Conservation (phyloP, 495 filamentous ascomycete species). For the Podospora pseudoanserina region DNA sequence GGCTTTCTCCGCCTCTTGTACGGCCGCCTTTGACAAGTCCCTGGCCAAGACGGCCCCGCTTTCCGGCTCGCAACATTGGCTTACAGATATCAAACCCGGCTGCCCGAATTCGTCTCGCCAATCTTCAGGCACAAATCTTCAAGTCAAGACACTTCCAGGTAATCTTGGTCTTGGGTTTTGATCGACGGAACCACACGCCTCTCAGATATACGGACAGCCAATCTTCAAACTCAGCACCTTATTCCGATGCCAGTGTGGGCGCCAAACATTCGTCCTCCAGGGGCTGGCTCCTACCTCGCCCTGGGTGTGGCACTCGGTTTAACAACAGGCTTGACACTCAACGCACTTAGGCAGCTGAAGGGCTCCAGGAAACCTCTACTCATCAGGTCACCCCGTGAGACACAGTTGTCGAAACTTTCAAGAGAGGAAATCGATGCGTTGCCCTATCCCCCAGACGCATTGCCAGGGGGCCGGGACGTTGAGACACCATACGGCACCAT, state of each 20-base stretch:
- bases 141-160: not conserved
- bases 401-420: conserved; percentile 25
- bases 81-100: not conserved
- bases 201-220: not conserved
- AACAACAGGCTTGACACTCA: conserved; percentile 16
- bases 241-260: conserved; percentile 20
- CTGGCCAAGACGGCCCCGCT: conserved; percentile 17
- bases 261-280: conserved; percentile 4
- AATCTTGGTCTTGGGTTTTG: not conserved
- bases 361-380: not conserved
- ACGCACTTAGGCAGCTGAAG: conserved; percentile 6
- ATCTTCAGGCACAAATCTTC: not conserved
- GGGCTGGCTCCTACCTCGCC: conserved; percentile 19
- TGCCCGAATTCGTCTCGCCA: not conserved
- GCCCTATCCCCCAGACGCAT: conserved; percentile 69
- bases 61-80: not conserved
- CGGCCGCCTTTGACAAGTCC: not conserved
- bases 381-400: conserved; percentile 26
- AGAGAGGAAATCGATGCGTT: conserved; percentile 21
- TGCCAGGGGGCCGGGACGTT: conserved; percentile 74
- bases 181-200: not conserved
- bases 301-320: conserved; percentile 23
- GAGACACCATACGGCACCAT: conserved; percentile 69
- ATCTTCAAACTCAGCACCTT: not conserved
- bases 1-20: not conserved